Evolutionary conservation across 495 filamentous ascomycete species (phyloP).

Genomic region (Collariella sp.): DNA sequence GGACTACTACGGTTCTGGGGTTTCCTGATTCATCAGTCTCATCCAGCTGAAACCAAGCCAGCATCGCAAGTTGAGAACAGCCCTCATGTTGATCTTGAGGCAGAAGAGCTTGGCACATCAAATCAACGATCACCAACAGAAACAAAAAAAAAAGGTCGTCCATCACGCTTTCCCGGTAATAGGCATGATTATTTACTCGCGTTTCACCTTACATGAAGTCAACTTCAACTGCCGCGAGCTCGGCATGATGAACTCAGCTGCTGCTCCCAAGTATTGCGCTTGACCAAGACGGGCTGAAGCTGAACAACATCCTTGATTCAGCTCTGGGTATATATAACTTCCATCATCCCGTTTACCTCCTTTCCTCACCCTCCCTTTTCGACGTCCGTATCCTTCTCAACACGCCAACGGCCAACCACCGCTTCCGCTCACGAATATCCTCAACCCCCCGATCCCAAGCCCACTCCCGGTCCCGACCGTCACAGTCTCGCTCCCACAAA

Average conservation of each 20-base stretch:
- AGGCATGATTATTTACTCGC: background rate
- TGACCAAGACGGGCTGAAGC: background rate
- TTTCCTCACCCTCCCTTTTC: background rate
- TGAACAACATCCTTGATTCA: background rate
- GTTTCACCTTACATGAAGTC: background rate
- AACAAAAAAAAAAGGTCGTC: background rate
- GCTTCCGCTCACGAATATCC: constrained; percentile 56
- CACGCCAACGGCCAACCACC: constrained; percentile 70
- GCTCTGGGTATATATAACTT: background rate
- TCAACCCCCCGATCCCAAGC: constrained; percentile 52
- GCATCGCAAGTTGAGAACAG: background rate
- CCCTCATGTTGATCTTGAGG: background rate
- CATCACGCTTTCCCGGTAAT: background rate
- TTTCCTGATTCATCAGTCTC: no score
- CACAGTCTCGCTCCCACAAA: constrained; percentile 67
- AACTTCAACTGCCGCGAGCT: background rate
- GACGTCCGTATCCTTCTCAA: constrained; percentile 29
- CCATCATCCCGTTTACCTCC: background rate
- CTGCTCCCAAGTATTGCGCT: background rate
- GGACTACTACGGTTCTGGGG: no score
- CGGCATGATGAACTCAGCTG: background rate
- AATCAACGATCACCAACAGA: background rate
- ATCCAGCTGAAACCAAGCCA: constrained; percentile 17
- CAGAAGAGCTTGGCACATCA: background rate
- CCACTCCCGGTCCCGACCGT: constrained; percentile 62